Base-by-base conservation (phyloP, 169 alveolate species). In the Neospora caninum region DNA sequence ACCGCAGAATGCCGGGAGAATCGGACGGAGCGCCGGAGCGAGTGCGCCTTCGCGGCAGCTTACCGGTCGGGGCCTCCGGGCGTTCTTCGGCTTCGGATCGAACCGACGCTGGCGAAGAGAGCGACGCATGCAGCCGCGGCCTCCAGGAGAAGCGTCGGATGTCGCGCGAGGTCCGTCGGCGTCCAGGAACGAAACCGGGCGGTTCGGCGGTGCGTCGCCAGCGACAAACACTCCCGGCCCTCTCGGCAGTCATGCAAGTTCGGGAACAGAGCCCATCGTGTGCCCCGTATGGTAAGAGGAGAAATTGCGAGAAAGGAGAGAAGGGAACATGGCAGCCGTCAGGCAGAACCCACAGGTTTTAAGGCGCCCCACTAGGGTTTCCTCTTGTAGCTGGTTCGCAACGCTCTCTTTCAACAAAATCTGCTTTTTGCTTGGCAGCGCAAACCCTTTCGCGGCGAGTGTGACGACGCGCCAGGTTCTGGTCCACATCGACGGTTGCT, bases 401-500 rank as follows among this genome's bases (percentile, higher is more conserved):
- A 29, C 73, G 73, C n/a, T 29, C 7, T 64, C 31, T 64, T 7
- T 38, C 41, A 4, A 0, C 39, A 16, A 4, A 0, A 39, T 25
- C 36, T 9, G 36, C 29, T 82, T 41, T 43, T 4, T 2, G 9
- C 10, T 78, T n/a, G 20, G 27, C 89, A 82, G 89, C 64, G 53
- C 89, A 4, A 38, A 42, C 31, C 89, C 89, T 0, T 82, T 82
- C 41, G 89, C 89, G 41, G 69, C n/a, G 25, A 43, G 89, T 41
- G 89, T 82, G n/a, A 29, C 69, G 53, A 4, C 89, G 25, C 89
- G 38, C 41, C 89, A 82, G 31, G 67, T 82, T 18, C 89, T 82
- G 25, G 69, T 82, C 43, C 89, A 82, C 41, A 82, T 82, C 64
- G 89, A 82, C 64, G 89, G 89, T 22, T 82, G 89, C 38, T 36